Conservation (phyloP, 352 stramenopile species). For the Globisporangium barbulae region DNA sequence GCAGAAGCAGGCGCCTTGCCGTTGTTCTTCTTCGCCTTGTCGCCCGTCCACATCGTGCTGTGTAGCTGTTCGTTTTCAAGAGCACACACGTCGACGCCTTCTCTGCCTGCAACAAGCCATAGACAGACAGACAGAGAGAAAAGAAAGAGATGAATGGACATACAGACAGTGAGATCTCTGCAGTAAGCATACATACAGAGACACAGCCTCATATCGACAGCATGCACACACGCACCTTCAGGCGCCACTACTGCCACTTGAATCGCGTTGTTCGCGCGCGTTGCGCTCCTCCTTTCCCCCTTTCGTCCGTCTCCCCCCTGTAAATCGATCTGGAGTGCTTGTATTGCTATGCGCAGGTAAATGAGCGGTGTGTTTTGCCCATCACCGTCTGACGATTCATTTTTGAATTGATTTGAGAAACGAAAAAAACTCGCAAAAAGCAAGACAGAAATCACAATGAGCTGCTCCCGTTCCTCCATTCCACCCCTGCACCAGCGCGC, state of each 20-base stretch:
- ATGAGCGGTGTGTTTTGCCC: too few species aligned
- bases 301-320: not conserved
- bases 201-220: not conserved
- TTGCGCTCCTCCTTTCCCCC: not conserved
- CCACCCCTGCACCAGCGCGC: slow-evolving; percentile 43
- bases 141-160: not conserved
- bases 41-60: slow-evolving; percentile 13
- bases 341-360: not conserved
- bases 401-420: slow-evolving; percentile 18
- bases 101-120: not conserved
- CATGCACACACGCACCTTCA: not conserved
- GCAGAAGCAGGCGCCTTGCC: slow-evolving; percentile 11
- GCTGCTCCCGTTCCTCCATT: slow-evolving; percentile 60
- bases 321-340: not conserved
- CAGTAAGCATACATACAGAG: not conserved
- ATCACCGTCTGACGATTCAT: slow-evolving; percentile 17
- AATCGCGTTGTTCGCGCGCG: slow-evolving; percentile 9
- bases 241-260: not conserved
- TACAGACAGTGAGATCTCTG: not conserved
- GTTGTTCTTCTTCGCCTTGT: slow-evolving; percentile 14
- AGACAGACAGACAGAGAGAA: not conserved
- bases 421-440: slow-evolving; percentile 17
- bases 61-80: slow-evolving; percentile 7
- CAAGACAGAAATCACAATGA: slow-evolving; percentile 40
- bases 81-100: not conserved